Percentiles rank a stretch among this genome's conserved stretches.
Conservation (phyloP, 495 filamentous ascomycete genomes). For the Penicillium ochrochloron region DNA sequence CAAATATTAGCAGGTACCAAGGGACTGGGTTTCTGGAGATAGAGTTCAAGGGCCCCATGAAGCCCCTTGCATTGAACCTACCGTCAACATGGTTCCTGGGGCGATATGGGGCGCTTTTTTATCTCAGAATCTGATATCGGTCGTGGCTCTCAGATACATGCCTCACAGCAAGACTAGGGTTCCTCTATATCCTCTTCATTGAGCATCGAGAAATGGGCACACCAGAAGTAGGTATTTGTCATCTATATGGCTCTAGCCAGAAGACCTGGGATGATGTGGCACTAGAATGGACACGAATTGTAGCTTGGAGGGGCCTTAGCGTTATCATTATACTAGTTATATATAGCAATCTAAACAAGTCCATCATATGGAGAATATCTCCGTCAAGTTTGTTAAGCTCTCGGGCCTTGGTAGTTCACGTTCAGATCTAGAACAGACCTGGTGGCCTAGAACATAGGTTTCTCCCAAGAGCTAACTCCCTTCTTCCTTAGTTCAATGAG, state of each 20-base stretch:
- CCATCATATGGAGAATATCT: not conserved
- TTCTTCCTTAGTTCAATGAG: not conserved
- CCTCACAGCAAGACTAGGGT: not conserved
- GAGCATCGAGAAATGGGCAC: not conserved
- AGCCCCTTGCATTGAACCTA: constrained; percentile 3
- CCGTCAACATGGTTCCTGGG: not conserved
- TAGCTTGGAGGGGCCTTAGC: too few species aligned
- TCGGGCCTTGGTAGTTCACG: not conserved
- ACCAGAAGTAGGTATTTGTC: not conserved
- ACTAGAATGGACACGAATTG: too few species aligned
- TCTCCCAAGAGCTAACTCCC: not conserved
- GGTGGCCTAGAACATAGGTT: not conserved
- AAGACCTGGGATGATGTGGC: too few species aligned
- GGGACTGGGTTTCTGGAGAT: constrained; percentile 2
- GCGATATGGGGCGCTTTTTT: not conserved
- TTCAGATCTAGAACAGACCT: not conserved
- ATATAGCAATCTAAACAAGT: not conserved
- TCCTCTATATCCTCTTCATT: not conserved
- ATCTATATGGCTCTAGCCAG: not conserved
- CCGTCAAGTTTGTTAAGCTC: not conserved
- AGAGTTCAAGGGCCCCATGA: not conserved
- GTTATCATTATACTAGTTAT: too few species aligned
- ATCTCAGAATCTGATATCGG: not conserved
- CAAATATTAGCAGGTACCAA: not conserved
- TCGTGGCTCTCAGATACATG: not conserved